Evolutionary conservation across 2,329 filamentous ascomycete species (phyloP), one percentile per base, ranked within the genome.

Genomic region (Pyrenophora teres): DNA sequence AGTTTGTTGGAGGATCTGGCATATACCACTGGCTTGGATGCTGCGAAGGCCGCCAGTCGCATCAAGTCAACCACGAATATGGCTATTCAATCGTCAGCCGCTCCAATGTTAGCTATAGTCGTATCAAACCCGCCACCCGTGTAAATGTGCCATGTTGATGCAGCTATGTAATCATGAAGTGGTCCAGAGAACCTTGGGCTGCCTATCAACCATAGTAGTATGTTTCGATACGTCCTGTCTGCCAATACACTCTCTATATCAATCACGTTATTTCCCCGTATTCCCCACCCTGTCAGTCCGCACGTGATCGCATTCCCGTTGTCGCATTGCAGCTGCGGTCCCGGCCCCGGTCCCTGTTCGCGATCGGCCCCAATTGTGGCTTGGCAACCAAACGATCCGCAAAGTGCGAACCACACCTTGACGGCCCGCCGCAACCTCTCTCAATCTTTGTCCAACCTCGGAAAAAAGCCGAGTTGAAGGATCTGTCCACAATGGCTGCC

Each of bases 401-500:
- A 46, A 50, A 50, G 30, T 51, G 40, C 46, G 31, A 40, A 35
- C 31, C 46, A 19, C 47, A 42, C 31, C 47, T 33, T 54, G 38
- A 46, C 51, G 30, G 43, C 40, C 52, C 40, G 51, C 27, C 46
- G 37, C 39, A 43, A 47, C 45, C 40, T 47, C 48, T 41, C 49
- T 25, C 50, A 41, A 15, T 31, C 31, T 30, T 42, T 33, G 16
- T 19, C 25, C 32, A 21, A 9, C 33, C 12, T 15, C 50, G 25
- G 32, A 19, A 54, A 25, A 39, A 48, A 19, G 40, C 16, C 37
- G 36, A 46, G n/a, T 13, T 16, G 18, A 41, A 50, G 39, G 42
- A 47, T 40, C 21, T 30, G 40, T 47, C 52, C 61, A 63, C 56
- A 40, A 83, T 84, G 77, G 78, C 78, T 55, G 79, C 79, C 63